phyloP scores from a whole-genome alignment of 2,329 filamentous ascomycete genomes.

The Paramyrothecium sp. region DNA sequence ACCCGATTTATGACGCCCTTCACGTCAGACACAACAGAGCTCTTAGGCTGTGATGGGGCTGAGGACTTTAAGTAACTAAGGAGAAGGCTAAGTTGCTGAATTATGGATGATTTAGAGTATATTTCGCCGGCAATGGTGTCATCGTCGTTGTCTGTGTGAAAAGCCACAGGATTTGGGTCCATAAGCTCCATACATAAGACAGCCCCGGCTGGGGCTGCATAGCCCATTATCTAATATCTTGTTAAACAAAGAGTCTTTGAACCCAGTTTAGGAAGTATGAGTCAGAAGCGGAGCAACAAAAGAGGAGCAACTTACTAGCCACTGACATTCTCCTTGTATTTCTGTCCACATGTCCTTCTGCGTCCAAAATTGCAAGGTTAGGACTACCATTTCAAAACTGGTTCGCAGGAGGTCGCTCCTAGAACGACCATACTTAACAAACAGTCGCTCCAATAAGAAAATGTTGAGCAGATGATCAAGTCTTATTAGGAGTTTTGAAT shows the following conservation, averaged over 20 bases:
- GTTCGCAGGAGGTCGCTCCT: background rate
- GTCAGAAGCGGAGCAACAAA: background rate
- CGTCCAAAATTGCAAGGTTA: background rate
- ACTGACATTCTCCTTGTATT: background rate
- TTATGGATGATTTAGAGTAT: background rate
- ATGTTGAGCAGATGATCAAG: background rate
- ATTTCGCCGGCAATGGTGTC: background rate
- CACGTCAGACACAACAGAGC: background rate
- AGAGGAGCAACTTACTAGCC: background rate
- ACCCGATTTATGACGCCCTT: background rate
- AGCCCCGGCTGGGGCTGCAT: background rate
- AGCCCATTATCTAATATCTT: background rate
- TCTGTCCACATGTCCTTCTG: background rate
- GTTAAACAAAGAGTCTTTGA: background rate
- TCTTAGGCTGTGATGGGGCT: background rate
- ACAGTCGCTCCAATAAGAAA: background rate
- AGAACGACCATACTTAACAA: background rate
- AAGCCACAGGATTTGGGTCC: background rate
- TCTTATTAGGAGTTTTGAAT: background rate
- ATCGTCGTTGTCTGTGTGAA: background rate
- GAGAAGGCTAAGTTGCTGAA: background rate
- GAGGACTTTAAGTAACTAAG: background rate
- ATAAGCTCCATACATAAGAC: background rate
- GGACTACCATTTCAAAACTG: slow-evolving; percentile 1
- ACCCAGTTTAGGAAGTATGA: background rate